Evolutionary conservation across 345 rosid genomes (phyloP).

Genomic region (Citrus cavaleriei): DNA sequence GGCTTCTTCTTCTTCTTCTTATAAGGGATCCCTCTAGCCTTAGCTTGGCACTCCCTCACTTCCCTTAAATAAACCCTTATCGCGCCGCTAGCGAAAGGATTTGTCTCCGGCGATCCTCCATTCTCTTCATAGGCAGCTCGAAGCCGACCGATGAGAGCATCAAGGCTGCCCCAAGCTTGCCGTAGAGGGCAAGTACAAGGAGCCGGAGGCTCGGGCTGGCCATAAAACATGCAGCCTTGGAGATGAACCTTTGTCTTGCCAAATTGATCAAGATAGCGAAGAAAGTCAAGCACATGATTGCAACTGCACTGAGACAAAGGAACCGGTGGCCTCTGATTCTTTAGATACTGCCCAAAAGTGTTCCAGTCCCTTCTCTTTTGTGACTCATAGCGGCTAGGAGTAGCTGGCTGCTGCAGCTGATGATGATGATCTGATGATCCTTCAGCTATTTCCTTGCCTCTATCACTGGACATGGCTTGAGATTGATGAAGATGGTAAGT

Average conservation of each 20-base stretch:
- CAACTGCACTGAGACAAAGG: slow-evolving; percentile 58
- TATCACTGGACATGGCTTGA: slow-evolving; percentile 34
- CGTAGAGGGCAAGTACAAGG: slow-evolving; percentile 83
- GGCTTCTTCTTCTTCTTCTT: slow-evolving; percentile 80
- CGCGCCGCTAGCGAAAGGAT: slow-evolving; percentile 75
- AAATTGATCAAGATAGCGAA: slow-evolving; percentile 72
- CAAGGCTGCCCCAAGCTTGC: slow-evolving; percentile 95
- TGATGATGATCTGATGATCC: slow-evolving; percentile 27
- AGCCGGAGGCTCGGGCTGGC: slow-evolving; percentile 89
- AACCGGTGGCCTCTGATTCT: slow-evolving; percentile 67
- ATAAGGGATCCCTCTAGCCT: slow-evolving; percentile 82
- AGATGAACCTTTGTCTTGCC: slow-evolving; percentile 84
- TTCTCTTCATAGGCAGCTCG: slow-evolving; percentile 89
- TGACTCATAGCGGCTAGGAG: slow-evolving; percentile 77
- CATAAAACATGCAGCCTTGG: slow-evolving; percentile 74
- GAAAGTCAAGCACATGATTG: slow-evolving; percentile 67
- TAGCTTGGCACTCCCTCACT: slow-evolving; percentile 78
- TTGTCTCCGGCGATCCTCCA: slow-evolving; percentile 73
- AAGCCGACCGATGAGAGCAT: slow-evolving; percentile 85
- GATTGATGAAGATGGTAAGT: slow-evolving; percentile 6
- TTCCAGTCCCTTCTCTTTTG: slow-evolving; percentile 85
- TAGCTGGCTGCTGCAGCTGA: slow-evolving; percentile 15
- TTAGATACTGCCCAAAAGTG: slow-evolving; percentile 72
- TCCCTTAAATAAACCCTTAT: slow-evolving; percentile 73
- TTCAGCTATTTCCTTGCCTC: slow-evolving; percentile 41